Base-by-base conservation (phyloP, 2,329 filamentous ascomycete species). In the Cytospora paraplurivora region DNA sequence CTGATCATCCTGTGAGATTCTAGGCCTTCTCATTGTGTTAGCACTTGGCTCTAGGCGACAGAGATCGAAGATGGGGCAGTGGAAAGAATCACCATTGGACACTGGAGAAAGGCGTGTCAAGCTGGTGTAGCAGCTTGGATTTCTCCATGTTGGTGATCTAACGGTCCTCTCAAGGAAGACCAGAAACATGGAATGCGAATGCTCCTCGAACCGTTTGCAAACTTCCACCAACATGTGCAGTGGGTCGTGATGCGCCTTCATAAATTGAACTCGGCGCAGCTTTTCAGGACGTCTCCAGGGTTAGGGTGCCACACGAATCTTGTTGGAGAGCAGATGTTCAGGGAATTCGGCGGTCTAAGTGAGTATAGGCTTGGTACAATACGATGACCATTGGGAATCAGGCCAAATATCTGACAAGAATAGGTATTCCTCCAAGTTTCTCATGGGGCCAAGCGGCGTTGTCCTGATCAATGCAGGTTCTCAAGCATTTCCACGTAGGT, bases 51-150 rank as follows among this genome's bases (percentile, higher is more conserved):
- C 12, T 49, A 15, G 12, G 17, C 34, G 57, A 21, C 34, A 53
- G 15, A 59, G 38, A 19, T 49, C 50, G 62, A 38, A 17, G 56
- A 27, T 49, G 10, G 61, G 37, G 35, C 19, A 37, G 12, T 52
- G 13, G 17, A 34, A 59, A 33, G 27, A 34, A 77, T 50, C 74
- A 90, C 89, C 88, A 90, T 72, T 81, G 74, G 12, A 82, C 77
- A 7, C 79, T 74, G 1, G 87, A 86, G 71, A 85, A 91, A 0
- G 88, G 88, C 3, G 85, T 85, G 55, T 89, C 86, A 32, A 89
- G 81, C 69, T 87, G 87, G 71, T 88, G 86, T 19, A 88, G 77
- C 10, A 85, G 78, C 71, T 83, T 88, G 65, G 84, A 88, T 52
- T 81, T 80, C 52, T 82, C 81, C 80, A 83, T 82, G 11, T 13